Percentiles rank a stretch among this genome's conserved stretches.
Evolutionary conservation across 1,139 yeast genomes (phyloP).

Genomic region (Nakaseomyces kungkrabaensis): DNA sequence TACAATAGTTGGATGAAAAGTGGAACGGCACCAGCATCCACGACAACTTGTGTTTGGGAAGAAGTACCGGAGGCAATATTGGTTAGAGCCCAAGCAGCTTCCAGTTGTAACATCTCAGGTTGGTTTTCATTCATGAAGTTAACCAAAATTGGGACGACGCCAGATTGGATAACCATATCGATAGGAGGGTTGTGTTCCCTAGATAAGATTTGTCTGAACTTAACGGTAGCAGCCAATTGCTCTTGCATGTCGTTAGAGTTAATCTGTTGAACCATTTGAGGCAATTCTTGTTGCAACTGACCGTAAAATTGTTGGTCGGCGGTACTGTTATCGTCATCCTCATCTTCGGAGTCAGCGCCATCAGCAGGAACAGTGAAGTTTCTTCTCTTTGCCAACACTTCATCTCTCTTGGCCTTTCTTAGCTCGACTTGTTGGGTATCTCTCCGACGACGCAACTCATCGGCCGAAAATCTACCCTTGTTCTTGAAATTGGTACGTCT

Average conservation of each 20-base stretch:
- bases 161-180: conserved; percentile 82
- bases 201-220: conserved; percentile 85
- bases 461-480: conserved; percentile 88
- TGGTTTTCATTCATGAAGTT: conserved; percentile 70
- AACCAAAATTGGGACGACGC: conserved; percentile 87
- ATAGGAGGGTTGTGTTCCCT: conserved; percentile 98
- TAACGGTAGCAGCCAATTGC: conserved; percentile 82
- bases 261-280: conserved; percentile 76
- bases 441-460: conserved; percentile 94
- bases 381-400: conserved; percentile 86
- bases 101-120: conserved; percentile 84
- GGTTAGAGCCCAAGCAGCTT: conserved; percentile 98
- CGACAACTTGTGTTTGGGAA: conserved; percentile 82
- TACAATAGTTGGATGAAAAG: conserved; percentile 71
- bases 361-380: conserved; percentile 49
- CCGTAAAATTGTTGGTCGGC: conserved; percentile 33
- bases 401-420: conserved; percentile 94
- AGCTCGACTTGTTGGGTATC: conserved; percentile 96
- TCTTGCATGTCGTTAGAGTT: conserved; percentile 67
- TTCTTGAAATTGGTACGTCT: conserved; percentile 95
- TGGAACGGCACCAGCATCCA: conserved; percentile 91
- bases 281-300: conserved; percentile 66
- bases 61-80: conserved; percentile 95
- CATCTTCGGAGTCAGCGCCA: conserved; percentile 27
- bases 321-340: conserved; percentile 38